A percentile compares a stretch with the other conserved stretches of the same genome.
phyloP scores from a whole-genome alignment of 1,284 basidiomycete genomes.

The Cutaneotrichosporon sp. region DNA sequence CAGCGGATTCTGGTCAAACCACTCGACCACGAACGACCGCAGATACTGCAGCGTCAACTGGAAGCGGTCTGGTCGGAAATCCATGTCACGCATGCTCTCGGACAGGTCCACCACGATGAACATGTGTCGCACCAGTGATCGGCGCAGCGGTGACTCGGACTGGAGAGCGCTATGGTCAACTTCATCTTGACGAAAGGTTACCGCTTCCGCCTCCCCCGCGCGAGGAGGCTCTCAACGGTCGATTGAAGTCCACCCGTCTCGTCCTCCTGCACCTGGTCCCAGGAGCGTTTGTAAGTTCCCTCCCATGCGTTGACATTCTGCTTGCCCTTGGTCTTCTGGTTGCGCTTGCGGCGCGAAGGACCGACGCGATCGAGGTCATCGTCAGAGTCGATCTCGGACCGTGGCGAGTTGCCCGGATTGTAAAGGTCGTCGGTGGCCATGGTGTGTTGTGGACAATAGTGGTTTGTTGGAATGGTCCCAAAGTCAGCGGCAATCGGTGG shows the following conservation, averaged over 20 bases:
- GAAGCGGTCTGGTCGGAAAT: slow-evolving; percentile 73
- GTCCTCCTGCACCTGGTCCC: slow-evolving; percentile 97
- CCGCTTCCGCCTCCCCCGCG: slow-evolving; percentile 79
- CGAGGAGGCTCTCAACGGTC: slow-evolving; percentile 84
- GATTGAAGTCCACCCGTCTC: slow-evolving; percentile 85
- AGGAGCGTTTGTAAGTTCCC: slow-evolving; percentile 86
- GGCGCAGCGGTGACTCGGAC: slow-evolving; percentile 77
- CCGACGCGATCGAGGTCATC: slow-evolving; percentile 32
- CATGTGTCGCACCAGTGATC: slow-evolving; percentile 94
- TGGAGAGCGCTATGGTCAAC: slow-evolving; percentile 56
- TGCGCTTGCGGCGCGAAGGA: slow-evolving; percentile 19
- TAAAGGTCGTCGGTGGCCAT: slow-evolving; percentile 27
- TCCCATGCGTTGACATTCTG: slow-evolving; percentile 79
- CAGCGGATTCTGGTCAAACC: slow-evolving; percentile 99
- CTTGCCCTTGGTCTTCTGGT: slow-evolving; percentile 30
- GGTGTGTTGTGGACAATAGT: neutral
- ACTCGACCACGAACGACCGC: slow-evolving; percentile 86
- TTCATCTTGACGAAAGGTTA: slow-evolving; percentile 44
- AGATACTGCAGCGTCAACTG: slow-evolving; percentile 86
- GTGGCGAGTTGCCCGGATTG: slow-evolving; percentile 19
- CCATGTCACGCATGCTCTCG: slow-evolving; percentile 87
- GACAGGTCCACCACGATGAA: slow-evolving; percentile 88
- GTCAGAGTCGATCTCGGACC: slow-evolving; percentile 25
- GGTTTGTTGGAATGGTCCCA: neutral
- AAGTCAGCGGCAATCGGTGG: neutral